Percentiles rank a stretch among this genome's conserved stretches.
These are phyloP conservation scores for Rhizopogon sp. DNA, from an alignment of 768 basidiomycete genomes.

Conservation along the genomic window DNA sequence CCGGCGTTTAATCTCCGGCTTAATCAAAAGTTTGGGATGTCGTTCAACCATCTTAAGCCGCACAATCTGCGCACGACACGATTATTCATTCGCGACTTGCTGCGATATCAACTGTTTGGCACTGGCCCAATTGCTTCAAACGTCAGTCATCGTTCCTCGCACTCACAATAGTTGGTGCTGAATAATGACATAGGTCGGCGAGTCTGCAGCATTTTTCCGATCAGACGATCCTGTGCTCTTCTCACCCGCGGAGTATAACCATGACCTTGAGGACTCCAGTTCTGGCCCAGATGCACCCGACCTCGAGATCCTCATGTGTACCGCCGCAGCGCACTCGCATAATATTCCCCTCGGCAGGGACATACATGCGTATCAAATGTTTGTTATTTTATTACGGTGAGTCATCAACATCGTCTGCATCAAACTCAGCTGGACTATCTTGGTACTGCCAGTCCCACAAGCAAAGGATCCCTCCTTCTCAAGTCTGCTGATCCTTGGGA, in stretches of 20 bases:
- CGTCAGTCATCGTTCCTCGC: conserved; percentile 26
- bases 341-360: background rate
- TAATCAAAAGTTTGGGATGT: conserved; percentile 44
- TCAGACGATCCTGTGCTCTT: conserved; percentile 26
- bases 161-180: background rate
- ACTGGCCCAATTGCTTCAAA: conserved; percentile 52
- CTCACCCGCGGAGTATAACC: conserved; percentile 22
- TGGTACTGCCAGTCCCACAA: conserved; percentile 33
- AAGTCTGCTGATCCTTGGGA: conserved; percentile 37
- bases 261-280: conserved; percentile 23
- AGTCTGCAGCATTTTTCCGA: conserved; percentile 27
- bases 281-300: conserved; percentile 26
- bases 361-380: conserved; percentile 15
- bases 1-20: conserved; percentile 46
- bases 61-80: conserved; percentile 11
- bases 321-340: background rate
- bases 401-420: conserved; percentile 1
- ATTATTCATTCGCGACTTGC: conserved; percentile 27
- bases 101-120: conserved; percentile 39
- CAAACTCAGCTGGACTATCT: background rate
- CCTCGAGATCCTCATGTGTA: conserved; percentile 19
- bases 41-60: conserved; percentile 35
- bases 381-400: conserved; percentile 19
- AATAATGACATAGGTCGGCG: conserved; percentile 17
- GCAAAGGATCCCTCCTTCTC: conserved; percentile 35